Percentiles rank a stretch among this genome's conserved stretches.
Evolutionary conservation across 331 rosid species (phyloP).

Genomic region (Stylosanthes scabra): DNA sequence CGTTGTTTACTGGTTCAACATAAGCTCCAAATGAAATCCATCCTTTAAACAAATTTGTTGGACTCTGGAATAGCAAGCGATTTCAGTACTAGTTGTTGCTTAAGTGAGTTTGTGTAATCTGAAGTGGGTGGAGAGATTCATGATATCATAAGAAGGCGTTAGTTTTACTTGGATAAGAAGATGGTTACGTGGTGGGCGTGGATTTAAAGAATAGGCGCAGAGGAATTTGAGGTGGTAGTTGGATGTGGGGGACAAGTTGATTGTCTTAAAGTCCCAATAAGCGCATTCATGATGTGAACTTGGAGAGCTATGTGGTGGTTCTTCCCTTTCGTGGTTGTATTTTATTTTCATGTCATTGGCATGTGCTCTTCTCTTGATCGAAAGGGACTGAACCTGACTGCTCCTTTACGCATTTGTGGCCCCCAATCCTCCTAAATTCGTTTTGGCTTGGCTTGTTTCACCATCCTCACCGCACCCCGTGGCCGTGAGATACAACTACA

Average conservation of each 20-base stretch:
- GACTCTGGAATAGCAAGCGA: no score
- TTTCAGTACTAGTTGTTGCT: not conserved
- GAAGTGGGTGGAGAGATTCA: not conserved
- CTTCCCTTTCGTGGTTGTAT: not conserved
- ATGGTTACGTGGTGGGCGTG: not conserved
- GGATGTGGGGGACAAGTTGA: slow-evolving; percentile 5
- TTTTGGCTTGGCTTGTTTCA: no score
- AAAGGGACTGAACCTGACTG: not conserved
- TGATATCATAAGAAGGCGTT: not conserved
- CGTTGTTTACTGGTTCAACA: no score
- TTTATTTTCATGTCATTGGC: slow-evolving; percentile 7
- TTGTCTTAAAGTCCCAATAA: not conserved
- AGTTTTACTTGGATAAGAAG: not conserved
- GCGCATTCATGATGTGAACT: not conserved
- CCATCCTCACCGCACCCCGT: no score
- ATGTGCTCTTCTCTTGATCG: not conserved
- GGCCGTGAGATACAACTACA: no score
- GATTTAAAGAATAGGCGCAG: not conserved
- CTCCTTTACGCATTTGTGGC: not conserved
- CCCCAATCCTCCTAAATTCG: not conserved
- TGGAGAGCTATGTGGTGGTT: slow-evolving; percentile 13
- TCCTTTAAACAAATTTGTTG: no score
- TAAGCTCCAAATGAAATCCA: no score
- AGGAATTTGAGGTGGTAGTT: not conserved
- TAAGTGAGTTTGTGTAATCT: not conserved